phyloP scores from a whole-genome alignment of 768 basidiomycete genomes.

The Leccinum boreale region DNA sequence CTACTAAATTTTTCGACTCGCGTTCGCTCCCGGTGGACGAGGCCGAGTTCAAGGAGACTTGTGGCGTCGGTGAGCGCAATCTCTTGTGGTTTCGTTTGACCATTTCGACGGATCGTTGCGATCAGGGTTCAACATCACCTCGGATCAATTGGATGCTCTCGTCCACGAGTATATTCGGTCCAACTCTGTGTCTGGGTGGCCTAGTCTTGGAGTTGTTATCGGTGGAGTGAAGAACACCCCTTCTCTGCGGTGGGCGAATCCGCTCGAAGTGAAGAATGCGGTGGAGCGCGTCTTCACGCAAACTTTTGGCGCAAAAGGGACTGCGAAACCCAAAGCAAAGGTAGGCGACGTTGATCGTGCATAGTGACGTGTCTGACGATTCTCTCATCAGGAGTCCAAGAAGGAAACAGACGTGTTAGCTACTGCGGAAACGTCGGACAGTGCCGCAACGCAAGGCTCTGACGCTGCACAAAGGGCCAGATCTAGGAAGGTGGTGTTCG shows the following conservation, averaged over 20 bases:
- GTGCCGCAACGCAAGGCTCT: conserved; percentile 29
- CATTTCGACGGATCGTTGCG: background rate
- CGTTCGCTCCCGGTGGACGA: conserved; percentile 61
- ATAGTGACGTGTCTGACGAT: background rate
- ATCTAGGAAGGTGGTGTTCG: conserved; percentile 68
- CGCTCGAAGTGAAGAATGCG: conserved; percentile 80
- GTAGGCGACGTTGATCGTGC: conserved; percentile 32
- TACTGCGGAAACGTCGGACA: conserved; percentile 5
- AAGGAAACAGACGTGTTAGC: conserved; percentile 33
- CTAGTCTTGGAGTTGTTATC: conserved; percentile 64
- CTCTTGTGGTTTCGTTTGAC: background rate
- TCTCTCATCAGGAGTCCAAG: conserved; percentile 44
- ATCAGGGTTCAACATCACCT: conserved; percentile 75
- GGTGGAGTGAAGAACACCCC: conserved; percentile 59
- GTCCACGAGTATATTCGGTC: conserved; percentile 57
- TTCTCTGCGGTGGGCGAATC: conserved; percentile 75
- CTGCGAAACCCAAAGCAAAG: conserved; percentile 63
- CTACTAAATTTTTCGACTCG: conserved; percentile 68
- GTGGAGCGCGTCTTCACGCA: conserved; percentile 67
- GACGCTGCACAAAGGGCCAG: conserved; percentile 36
- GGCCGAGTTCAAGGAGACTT: conserved; percentile 67
- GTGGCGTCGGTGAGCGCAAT: conserved; percentile 76
- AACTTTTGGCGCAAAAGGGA: conserved; percentile 71
- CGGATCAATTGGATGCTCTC: conserved; percentile 54
- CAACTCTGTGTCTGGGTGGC: conserved; percentile 67